These are phyloP conservation scores for Crepidotus variabilis DNA, from an alignment of 768 basidiomycete genomes.

Conservation along the genomic window DNA sequence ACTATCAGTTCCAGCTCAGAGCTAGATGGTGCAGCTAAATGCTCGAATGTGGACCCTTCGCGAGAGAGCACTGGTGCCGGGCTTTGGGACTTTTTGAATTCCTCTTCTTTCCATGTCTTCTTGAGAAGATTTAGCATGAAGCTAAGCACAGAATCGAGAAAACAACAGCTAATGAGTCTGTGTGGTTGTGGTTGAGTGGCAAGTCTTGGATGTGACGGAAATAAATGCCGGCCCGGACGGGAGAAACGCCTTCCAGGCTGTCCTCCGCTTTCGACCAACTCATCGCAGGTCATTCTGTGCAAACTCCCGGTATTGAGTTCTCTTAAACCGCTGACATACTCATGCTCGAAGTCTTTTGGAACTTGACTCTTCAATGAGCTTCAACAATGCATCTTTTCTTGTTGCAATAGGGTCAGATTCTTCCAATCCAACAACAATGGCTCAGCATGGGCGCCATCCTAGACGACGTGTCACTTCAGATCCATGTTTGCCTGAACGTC, in stretches of 20 bases:
- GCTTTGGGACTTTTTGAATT: constrained; percentile 15
- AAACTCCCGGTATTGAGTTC: not conserved
- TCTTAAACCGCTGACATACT: not conserved
- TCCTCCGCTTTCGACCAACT: too few species aligned
- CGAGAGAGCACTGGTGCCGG: constrained; percentile 6
- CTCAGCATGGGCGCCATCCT: constrained; percentile 10
- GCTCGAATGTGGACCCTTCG: not conserved
- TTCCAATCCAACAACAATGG: constrained; percentile 5
- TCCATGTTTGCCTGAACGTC: constrained; percentile 63
- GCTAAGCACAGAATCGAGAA: not conserved
- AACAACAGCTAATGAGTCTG: too few species aligned
- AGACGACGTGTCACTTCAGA: constrained; percentile 42
- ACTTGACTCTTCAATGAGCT: constrained; percentile 27
- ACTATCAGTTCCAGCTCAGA: not conserved
- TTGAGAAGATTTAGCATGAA: constrained; percentile 51
- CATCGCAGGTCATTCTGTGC: not conserved
- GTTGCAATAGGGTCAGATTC: constrained; percentile 28
- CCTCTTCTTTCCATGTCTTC: constrained; percentile 41
- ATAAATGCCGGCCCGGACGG: not conserved
- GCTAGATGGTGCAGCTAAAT: not conserved
- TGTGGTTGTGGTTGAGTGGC: too few species aligned
- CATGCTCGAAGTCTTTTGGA: constrained; percentile 1
- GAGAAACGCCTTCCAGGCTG: not conserved
- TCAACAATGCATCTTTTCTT: constrained; percentile 51
- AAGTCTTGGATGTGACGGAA: not conserved